Conservation (phyloP, 768 basidiomycete genomes). For the Russula sp. region DNA sequence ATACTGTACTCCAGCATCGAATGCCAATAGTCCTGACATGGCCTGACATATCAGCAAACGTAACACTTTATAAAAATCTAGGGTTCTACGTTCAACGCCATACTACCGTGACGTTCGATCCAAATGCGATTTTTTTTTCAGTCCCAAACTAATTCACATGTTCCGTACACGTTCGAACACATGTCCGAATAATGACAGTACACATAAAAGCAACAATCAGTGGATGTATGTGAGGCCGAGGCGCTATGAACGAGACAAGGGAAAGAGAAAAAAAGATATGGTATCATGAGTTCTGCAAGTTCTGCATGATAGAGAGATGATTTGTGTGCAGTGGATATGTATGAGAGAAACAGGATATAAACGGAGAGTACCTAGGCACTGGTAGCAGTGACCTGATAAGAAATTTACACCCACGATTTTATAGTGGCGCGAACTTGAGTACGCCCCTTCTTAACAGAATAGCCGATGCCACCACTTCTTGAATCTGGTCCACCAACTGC, state of each 20-base stretch:
- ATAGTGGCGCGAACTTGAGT: background rate
- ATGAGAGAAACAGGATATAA: slow-evolving; percentile 12
- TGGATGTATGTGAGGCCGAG: background rate
- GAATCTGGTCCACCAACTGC: slow-evolving; percentile 77
- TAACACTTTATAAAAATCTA: background rate
- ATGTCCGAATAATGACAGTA: slow-evolving; percentile 31
- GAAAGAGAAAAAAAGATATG: slow-evolving; percentile 5
- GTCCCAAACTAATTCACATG: slow-evolving; percentile 18
- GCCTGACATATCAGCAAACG: background rate
- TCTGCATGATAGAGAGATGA: slow-evolving; percentile 20
- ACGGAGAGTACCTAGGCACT: slow-evolving; percentile 3
- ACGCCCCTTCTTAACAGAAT: slow-evolving; percentile 57
- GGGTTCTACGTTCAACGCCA: background rate
- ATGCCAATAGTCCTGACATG: background rate
- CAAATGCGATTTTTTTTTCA: background rate
- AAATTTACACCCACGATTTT: slow-evolving; percentile 11
- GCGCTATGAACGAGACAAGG: slow-evolving; percentile 13
- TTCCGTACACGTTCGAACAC: slow-evolving; percentile 19
- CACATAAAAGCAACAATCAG: slow-evolving; percentile 32
- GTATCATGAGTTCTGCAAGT: slow-evolving; percentile 20
- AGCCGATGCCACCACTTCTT: slow-evolving; percentile 74
- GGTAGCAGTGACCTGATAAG: slow-evolving; percentile 1
- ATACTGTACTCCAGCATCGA: too few relatives aligned
- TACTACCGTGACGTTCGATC: background rate
- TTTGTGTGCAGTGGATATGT: slow-evolving; percentile 10